Conservation (phyloP, 139 green algal genomes). For the Mesostigma viride region DNA sequence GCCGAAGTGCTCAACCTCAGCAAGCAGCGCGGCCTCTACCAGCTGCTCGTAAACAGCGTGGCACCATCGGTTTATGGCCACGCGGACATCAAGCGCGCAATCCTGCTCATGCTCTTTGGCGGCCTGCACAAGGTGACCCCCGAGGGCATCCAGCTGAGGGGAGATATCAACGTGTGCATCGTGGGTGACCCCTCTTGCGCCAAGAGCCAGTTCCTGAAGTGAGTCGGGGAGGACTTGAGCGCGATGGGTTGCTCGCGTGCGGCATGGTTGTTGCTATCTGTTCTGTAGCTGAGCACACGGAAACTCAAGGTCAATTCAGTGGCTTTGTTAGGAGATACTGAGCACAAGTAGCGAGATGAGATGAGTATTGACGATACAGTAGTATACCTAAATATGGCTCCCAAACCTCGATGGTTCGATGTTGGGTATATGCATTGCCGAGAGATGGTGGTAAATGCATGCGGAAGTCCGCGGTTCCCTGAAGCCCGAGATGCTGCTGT, state of each 20-base stretch:
- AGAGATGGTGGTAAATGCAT: too few species aligned
- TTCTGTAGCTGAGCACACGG: too few species aligned
- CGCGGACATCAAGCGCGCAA: conserved; percentile 86
- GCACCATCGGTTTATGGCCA: conserved; percentile 87
- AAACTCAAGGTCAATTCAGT: too few species aligned
- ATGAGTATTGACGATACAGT: too few species aligned
- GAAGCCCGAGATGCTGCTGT: neutral
- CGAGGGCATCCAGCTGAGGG: conserved; percentile 52
- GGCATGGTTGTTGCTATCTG: neutral
- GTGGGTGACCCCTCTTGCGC: conserved; percentile 93
- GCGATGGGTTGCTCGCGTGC: neutral
- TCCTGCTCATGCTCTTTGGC: conserved; percentile 91
- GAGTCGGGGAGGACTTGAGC: conserved; percentile 31
- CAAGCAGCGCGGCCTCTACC: neutral
- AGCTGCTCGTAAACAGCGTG: conserved; percentile 47
- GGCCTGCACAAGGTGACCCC: conserved; percentile 78
- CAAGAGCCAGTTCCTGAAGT: conserved; percentile 98
- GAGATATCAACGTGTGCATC: conserved; percentile 97
- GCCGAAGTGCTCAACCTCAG: too few species aligned
- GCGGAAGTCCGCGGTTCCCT: too few species aligned
- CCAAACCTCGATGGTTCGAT: too few species aligned
- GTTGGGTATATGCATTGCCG: too few species aligned
- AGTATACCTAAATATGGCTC: too few species aligned
- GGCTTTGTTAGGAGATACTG: too few species aligned
- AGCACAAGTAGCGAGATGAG: too few species aligned